These are phyloP conservation scores for Setomelanomma holmii DNA, from an alignment of 2,329 filamentous ascomycete species.

Conservation along the genomic window DNA sequence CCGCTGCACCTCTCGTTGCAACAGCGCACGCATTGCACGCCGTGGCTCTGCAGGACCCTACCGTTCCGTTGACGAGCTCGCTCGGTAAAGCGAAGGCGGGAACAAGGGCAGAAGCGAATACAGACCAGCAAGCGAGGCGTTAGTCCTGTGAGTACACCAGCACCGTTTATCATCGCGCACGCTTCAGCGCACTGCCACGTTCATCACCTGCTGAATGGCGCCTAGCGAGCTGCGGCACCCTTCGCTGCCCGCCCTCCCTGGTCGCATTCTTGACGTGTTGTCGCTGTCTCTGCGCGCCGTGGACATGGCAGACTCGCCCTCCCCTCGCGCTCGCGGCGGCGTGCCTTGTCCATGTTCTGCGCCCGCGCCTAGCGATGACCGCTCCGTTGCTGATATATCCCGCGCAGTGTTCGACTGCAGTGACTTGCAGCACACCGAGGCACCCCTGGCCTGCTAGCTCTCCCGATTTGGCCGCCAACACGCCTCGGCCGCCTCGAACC, in stretches of 20 bases:
- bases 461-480: constrained; percentile 21
- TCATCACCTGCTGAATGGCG: constrained; percentile 27
- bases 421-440: constrained; percentile 26
- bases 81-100: neutral
- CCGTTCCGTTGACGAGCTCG: neutral
- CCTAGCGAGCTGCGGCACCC: constrained; percentile 17
- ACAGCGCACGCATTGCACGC: neutral
- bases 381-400: constrained; percentile 19
- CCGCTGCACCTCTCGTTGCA: neutral
- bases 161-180: constrained; percentile 4
- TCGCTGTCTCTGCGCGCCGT: neutral
- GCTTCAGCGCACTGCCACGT: constrained; percentile 24
- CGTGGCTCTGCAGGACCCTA: neutral
- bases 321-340: neutral
- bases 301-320: no score
- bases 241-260: neutral
- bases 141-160: constrained; percentile 1
- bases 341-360: neutral
- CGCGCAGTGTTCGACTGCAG: constrained; percentile 10
- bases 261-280: constrained; percentile 24
- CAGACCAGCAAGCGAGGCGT: neutral
- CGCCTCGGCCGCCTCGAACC: constrained; percentile 28
- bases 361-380: constrained; percentile 11
- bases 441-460: constrained; percentile 21
- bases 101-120: neutral